These are phyloP conservation scores for Blastobotrys americana DNA, from an alignment of 805 yeast species.

Conservation along the genomic window DNA sequence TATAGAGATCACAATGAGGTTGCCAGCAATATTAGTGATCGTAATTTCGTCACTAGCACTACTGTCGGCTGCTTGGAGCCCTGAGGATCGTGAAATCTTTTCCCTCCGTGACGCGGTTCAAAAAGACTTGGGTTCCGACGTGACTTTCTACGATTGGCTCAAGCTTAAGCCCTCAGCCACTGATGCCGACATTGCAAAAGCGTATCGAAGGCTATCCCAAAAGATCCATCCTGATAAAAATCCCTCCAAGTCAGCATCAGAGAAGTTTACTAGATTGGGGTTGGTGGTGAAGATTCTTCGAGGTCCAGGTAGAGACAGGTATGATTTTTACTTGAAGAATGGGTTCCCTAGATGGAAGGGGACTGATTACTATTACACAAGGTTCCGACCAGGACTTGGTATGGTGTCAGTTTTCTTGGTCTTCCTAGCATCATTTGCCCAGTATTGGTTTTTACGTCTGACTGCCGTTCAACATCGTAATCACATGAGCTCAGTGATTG, in stretches of 20 bases:
- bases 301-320: constrained; percentile 54
- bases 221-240: constrained; percentile 82
- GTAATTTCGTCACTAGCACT: neutral
- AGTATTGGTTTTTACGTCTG: constrained; percentile 48
- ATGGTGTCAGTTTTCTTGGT: constrained; percentile 47
- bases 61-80: constrained; percentile 38
- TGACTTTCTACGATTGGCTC: constrained; percentile 62
- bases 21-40: neutral
- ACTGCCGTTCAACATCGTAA: constrained; percentile 50
- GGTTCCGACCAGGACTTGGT: constrained; percentile 60
- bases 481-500: constrained; percentile 37
- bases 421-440: constrained; percentile 47
- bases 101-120: constrained; percentile 56
- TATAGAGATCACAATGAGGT: no score
- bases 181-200: constrained; percentile 27
- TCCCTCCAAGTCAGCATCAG: constrained; percentile 44
- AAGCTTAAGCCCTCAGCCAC: constrained; percentile 24
- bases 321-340: constrained; percentile 72
- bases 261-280: constrained; percentile 71
- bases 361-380: constrained; percentile 51
- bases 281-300: constrained; percentile 68
- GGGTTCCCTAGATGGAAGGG: constrained; percentile 86
- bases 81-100: constrained; percentile 77
- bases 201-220: constrained; percentile 61
- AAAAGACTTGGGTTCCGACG: constrained; percentile 52